Evolutionary conservation across 2,329 filamentous ascomycete species (phyloP), one percentile per base, ranked within the genome.

Genomic region (Graphiopsis chlorocephala): DNA sequence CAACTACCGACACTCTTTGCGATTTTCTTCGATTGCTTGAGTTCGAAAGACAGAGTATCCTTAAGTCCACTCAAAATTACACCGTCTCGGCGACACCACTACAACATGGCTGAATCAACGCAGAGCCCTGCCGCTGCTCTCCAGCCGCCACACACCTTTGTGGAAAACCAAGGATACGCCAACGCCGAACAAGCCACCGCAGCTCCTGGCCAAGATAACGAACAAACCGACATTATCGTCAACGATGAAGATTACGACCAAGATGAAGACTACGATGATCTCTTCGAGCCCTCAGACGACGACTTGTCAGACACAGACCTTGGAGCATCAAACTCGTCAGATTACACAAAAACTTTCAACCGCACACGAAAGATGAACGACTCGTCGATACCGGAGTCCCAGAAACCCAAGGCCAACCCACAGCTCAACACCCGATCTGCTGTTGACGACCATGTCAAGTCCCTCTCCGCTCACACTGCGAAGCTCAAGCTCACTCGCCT

Each of bases 281-380:
- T 86, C 26, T 82, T 82, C 63, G 75, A 76, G 25, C 69, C 71
- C 10, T 74, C 71, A 17, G 83, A 87, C 35, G 87, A 89, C 15
- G 84, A 89, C 42, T 81, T 87, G 53, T 87, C 88, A 66, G 85
- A 90, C 61, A 82, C 85, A 66, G 83, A 85, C 29, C 81, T 87
- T 57, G 80, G 81, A 8, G 82, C 86, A 0, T 83, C 81, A 1
- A 86, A 88, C 66, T 81, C 84, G 0, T 72, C 85, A 45, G 91
- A 96, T 76, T 85, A 92, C 64, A 93, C 92, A 42, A 95, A 96
- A 79, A 88, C 89, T 8, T 95, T 95, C 82, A 97, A 97, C 77
- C 89, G 93, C 67, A 92, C 96, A 76, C 85, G 87, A 66, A 88
- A 88, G 73, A 78, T 90, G 64, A 86, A 88, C 73, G 85, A 87